These are phyloP conservation scores for Micromonas commoda DNA, from an alignment of 139 green algal species.

Conservation along the genomic window DNA sequence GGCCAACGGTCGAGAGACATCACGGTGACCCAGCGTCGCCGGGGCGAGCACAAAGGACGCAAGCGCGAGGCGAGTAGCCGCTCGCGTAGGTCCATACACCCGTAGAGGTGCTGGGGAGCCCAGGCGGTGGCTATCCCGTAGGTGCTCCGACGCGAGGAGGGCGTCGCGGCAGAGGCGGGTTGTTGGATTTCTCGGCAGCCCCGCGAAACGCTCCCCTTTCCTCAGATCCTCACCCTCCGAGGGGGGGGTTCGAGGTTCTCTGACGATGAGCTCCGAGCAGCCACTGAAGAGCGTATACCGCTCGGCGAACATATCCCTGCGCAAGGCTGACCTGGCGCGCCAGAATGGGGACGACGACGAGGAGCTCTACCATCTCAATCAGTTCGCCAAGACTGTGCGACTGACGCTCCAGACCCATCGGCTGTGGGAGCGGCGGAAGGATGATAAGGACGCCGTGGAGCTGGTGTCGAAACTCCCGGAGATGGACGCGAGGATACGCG, in stretches of 20 bases:
- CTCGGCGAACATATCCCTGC: not conserved
- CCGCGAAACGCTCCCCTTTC: too few relatives aligned
- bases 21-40: too few relatives aligned
- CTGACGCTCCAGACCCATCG: not conserved
- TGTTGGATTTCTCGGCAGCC: too few relatives aligned
- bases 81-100: too few relatives aligned
- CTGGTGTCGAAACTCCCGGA: not conserved
- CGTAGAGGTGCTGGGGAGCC: too few relatives aligned
- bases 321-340: not conserved
- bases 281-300: not conserved
- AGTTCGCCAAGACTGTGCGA: not conserved
- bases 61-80: too few relatives aligned
- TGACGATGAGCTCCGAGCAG: not conserved
- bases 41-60: too few relatives aligned
- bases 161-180: too few relatives aligned
- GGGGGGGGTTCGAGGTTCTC: not conserved
- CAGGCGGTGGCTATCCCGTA: too few relatives aligned
- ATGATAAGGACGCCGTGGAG: not conserved
- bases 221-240: too few relatives aligned
- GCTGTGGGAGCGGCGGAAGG: not conserved
- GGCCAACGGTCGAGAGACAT: too few relatives aligned
- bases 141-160: too few relatives aligned
- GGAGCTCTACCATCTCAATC: not conserved
- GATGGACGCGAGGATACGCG: not conserved
- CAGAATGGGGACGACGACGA: not conserved